These are phyloP conservation scores for Cryptosporidium muris DNA, from an alignment of 169 alveolate species.

Conservation along the genomic window DNA sequence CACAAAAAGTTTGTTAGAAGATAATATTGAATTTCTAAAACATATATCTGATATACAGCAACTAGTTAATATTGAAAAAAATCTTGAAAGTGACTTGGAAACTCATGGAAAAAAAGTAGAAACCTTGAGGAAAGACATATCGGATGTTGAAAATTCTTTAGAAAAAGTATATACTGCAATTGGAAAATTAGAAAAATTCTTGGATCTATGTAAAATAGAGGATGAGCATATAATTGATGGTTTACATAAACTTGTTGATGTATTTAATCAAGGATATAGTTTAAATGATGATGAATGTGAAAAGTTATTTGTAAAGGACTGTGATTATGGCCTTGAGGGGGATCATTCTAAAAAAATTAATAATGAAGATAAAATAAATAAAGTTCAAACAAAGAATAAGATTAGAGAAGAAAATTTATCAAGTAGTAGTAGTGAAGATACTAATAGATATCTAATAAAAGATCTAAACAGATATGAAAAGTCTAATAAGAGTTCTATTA, in stretches of 20 bases:
- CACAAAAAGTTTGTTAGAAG: too few species aligned
- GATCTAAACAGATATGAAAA: neutral
- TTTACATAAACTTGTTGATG: slow-evolving; percentile 46
- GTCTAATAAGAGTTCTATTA: neutral
- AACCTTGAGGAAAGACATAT: slow-evolving; percentile 18
- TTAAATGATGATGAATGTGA: too few species aligned
- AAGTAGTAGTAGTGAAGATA: neutral
- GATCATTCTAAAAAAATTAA: slow-evolving; percentile 40
- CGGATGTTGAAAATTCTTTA: slow-evolving; percentile 13
- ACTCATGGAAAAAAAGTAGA: neutral
- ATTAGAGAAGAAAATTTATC: slow-evolving; percentile 1
- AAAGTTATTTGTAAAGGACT: slow-evolving; percentile 7
- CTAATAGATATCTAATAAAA: neutral
- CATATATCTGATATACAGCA: slow-evolving; percentile 12
- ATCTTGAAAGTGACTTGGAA: slow-evolving; percentile 12
- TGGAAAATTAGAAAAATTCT: slow-evolving; percentile 44
- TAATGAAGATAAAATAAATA: slow-evolving; percentile 2
- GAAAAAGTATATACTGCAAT: slow-evolving; percentile 23
- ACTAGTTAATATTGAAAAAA: slow-evolving; percentile 29
- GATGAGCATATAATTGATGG: slow-evolving; percentile 42
- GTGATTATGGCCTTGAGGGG: slow-evolving; percentile 34
- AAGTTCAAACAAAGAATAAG: neutral
- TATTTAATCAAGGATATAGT: neutral
- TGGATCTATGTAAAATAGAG: slow-evolving; percentile 49
- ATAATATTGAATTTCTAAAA: neutral